Evolutionary conservation across 768 basidiomycete species (phyloP), one percentile per base, ranked within the genome.

Genomic region (Atractiella rhizophila): DNA sequence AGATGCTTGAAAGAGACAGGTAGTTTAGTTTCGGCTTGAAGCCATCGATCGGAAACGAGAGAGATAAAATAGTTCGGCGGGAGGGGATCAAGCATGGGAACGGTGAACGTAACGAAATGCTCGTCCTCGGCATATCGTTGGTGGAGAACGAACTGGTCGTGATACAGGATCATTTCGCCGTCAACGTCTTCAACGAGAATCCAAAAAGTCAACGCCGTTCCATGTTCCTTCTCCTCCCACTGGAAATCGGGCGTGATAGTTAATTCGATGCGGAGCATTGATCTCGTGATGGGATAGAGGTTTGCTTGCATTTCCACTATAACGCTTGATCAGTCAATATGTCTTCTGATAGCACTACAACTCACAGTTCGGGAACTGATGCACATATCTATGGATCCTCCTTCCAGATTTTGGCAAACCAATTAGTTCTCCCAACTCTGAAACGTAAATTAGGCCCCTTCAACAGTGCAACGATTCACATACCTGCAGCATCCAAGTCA

Each of bases 61-160:
- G 80, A 82, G 55, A 98, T 83, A 59, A 82, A 96, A 63, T 96
- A 96, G 58, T 96, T 96, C 1, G 91, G 91, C 16, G 91, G 88
- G 12, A 91, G 76, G 0, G 91, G 88, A 53, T 96, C 88, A 52
- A 76, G 81, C 71, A 98, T 88, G 0, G 85, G 83, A 2, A 94
- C 81, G 0, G 81, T 91, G 47, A 98, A 68, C 0, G 85, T 85
- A 37, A 98, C 71, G 48, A 72, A 83, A 60, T 96, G 91, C 51
- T 94, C 86, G 45, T 82, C 78, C 80, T 78, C 2, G 80, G 77
- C 48, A 86, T 94, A 51, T 20, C 54, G 73, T 52, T 91, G 78
- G 4, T 81, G 76, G 23, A 98, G 73, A 37, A 88, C 63, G 63
- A 94, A 96, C 18, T 69, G 69, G 53, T 96, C 88, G 48, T 85